These are phyloP conservation scores for Fusarium pseudocircinatum DNA, from an alignment of 2,329 filamentous ascomycete species.

Conservation along the genomic window DNA sequence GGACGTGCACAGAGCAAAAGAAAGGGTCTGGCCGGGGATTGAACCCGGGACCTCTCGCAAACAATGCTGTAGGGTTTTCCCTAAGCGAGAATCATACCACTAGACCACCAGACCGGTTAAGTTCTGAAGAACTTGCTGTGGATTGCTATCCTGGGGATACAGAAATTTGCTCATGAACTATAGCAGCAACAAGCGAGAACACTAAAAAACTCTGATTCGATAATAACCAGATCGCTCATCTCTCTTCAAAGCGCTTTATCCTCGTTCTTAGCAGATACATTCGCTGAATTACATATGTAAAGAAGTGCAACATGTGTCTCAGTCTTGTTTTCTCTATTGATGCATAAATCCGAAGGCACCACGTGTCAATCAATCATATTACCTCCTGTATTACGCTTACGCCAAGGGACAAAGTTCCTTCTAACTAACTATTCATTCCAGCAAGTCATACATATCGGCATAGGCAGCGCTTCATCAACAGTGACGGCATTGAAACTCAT, in stretches of 20 bases:
- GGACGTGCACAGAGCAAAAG: conserved; percentile 26
- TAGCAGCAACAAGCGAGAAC: rapidly evolving
- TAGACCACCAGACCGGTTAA: conserved; percentile 63
- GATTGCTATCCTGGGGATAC: too few relatives aligned
- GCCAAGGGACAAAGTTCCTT: too few relatives aligned
- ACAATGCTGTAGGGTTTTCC: conserved; percentile 54
- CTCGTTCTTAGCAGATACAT: neutral
- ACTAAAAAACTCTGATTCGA: too few relatives aligned
- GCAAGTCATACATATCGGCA: too few relatives aligned
- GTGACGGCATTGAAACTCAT: rapidly evolving
- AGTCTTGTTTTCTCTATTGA: too few relatives aligned
- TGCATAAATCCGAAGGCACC: too few relatives aligned
- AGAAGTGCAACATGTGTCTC: too few relatives aligned
- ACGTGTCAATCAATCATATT: too few relatives aligned
- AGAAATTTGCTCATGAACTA: rapidly evolving
- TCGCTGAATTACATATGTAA: too few relatives aligned
- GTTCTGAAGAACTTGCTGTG: neutral
- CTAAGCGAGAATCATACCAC: conserved; percentile 79
- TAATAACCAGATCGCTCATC: neutral
- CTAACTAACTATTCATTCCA: too few relatives aligned
- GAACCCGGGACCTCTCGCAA: conserved; percentile 59
- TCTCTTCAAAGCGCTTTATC: too few relatives aligned
- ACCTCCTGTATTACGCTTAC: too few relatives aligned
- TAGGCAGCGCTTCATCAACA: neutral
- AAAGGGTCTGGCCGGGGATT: conserved; percentile 57